phyloP scores from a whole-genome alignment of 192 early-diverging fungal genomes.

The Coemansia umbellata region DNA sequence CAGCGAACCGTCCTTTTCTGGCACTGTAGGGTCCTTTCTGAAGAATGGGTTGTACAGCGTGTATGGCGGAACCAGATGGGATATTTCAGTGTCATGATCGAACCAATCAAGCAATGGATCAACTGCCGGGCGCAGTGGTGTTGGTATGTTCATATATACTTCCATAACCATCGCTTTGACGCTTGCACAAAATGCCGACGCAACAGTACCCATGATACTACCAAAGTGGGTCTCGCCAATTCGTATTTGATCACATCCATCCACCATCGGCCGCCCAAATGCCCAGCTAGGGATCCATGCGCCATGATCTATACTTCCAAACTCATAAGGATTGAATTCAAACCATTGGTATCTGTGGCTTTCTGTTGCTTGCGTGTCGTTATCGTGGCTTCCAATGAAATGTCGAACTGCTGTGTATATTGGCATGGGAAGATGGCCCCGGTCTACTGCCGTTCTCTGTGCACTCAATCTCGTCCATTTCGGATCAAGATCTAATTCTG shows the following conservation, averaged over 20 bases:
- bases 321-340: conserved; percentile 75
- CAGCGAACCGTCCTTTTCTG: background rate
- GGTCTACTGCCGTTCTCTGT: conserved; percentile 46
- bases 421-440: conserved; percentile 65
- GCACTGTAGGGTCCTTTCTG: conserved; percentile 14
- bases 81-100: conserved; percentile 51
- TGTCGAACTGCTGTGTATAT: conserved; percentile 76
- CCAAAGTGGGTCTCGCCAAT: conserved; percentile 67
- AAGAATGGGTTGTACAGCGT: conserved; percentile 69
- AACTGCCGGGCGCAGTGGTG: conserved; percentile 21
- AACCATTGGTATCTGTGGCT: conserved; percentile 66
- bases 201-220: conserved; percentile 59
- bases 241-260: conserved; percentile 57
- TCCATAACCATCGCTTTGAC: conserved; percentile 45
- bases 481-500: conserved; percentile 20
- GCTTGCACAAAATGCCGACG: conserved; percentile 47
- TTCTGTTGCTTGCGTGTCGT: conserved; percentile 24
- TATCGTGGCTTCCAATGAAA: conserved; percentile 48
- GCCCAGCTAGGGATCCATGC: conserved; percentile 77
- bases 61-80: conserved; percentile 64
- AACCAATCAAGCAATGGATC: conserved; percentile 48
- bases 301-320: conserved; percentile 71
- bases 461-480: conserved; percentile 39
- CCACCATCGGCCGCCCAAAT: conserved; percentile 68
- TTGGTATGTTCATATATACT: conserved; percentile 32